phyloP scores from a whole-genome alignment of 306 rosid species.

The Trifolium fragiferum region DNA sequence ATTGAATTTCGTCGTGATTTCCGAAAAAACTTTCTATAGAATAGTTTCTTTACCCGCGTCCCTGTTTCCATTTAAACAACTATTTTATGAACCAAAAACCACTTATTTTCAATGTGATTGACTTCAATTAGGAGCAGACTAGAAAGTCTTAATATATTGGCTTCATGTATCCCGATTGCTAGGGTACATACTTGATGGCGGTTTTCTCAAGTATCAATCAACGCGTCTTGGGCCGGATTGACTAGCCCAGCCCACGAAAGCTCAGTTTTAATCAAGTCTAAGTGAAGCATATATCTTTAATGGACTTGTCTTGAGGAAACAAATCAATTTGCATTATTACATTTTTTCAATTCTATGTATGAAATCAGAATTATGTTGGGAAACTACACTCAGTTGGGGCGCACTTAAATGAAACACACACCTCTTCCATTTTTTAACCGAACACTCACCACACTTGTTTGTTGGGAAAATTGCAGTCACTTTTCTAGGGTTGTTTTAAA shows the following conservation, averaged over 20 bases:
- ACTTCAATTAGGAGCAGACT: slow-evolving; percentile 19
- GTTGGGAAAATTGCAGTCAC: slow-evolving; percentile 6
- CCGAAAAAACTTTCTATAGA: background rate
- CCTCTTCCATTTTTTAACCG: background rate
- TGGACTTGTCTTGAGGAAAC: background rate
- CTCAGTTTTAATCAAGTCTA: too few relatives aligned
- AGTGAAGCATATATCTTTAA: background rate
- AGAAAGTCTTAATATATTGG: background rate
- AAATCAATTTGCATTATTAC: background rate
- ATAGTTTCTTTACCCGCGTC: background rate
- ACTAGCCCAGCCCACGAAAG: too few relatives aligned
- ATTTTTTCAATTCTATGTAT: background rate
- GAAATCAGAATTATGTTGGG: background rate
- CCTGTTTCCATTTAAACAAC: slow-evolving; percentile 26
- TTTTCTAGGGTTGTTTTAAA: slow-evolving; percentile 1
- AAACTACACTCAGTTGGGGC: background rate
- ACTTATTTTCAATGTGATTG: background rate
- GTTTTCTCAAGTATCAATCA: too few relatives aligned
- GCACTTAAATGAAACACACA: background rate
- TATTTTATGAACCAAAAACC: background rate
- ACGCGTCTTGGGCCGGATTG: too few relatives aligned
- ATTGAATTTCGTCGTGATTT: background rate
- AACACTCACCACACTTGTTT: background rate
- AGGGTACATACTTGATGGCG: background rate
- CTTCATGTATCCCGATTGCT: slow-evolving; percentile 27